phyloP scores from a whole-genome alignment of 2,329 filamentous ascomycete genomes.

The Pseudogymnoascus sp. region DNA sequence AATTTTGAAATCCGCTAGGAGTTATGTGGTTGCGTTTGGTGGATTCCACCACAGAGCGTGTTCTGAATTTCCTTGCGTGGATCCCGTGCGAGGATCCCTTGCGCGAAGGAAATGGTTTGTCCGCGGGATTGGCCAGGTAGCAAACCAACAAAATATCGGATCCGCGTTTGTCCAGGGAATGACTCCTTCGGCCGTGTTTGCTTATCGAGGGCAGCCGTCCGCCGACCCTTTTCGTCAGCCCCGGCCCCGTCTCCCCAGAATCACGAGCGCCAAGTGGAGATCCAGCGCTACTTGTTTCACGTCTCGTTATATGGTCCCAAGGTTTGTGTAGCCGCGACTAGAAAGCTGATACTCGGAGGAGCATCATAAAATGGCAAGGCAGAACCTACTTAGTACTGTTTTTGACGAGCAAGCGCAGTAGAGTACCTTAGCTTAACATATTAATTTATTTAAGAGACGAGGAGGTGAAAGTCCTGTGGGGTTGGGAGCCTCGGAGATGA shows the following conservation, averaged over 20 bases:
- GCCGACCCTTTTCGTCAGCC: neutral
- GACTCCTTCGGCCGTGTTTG: neutral
- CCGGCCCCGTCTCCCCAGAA: neutral
- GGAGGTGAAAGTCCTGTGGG: neutral
- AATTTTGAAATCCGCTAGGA: neutral
- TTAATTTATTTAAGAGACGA: neutral
- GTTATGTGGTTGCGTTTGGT: neutral
- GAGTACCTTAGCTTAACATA: neutral
- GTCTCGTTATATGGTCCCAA: neutral
- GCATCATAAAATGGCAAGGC: neutral
- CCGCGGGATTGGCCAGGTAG: neutral
- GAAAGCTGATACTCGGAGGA: neutral
- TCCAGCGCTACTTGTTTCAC: neutral
- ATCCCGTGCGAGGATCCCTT: neutral
- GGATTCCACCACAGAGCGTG: neutral
- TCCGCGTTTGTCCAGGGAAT: neutral
- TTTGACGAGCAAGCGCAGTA: neutral
- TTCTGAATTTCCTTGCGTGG: conserved; percentile 6
- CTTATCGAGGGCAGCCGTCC: neutral
- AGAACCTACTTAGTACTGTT: neutral
- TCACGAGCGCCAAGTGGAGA: neutral
- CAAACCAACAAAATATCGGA: neutral
- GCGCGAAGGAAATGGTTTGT: neutral
- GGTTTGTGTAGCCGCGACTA: neutral
- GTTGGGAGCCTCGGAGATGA: neutral